Percentiles rank a stretch among this genome's conserved stretches.
Evolutionary conservation across 352 stramenopile genomes (phyloP).

Genomic region (Phytophthora fragariaefolia): DNA sequence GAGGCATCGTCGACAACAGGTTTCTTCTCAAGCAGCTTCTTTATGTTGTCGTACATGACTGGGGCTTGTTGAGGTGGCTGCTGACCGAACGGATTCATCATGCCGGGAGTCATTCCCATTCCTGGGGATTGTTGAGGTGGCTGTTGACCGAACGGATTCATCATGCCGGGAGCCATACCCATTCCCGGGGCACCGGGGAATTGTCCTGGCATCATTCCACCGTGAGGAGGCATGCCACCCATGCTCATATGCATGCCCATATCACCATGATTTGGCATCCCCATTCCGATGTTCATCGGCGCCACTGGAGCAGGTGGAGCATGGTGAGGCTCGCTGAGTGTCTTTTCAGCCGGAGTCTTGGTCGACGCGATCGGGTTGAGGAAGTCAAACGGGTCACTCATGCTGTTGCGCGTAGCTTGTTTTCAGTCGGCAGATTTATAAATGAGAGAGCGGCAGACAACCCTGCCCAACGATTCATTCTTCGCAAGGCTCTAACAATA

Average conservation of each 20-base stretch:
- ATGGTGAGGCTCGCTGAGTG: constrained; percentile 31
- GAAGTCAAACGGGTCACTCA: constrained; percentile 80
- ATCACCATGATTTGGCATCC: constrained; percentile 21
- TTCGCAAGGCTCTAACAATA: constrained; percentile 19
- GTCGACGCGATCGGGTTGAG: constrained; percentile 79
- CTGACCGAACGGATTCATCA: constrained; percentile 39
- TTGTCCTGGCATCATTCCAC: constrained; percentile 30
- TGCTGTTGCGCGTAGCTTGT: constrained; percentile 25
- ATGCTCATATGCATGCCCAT: constrained; percentile 42
- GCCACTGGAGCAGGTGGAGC: constrained; percentile 37
- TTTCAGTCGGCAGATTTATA: constrained; percentile 26
- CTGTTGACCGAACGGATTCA: constrained; percentile 39
- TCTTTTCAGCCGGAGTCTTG: constrained; percentile 58
- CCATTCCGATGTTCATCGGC: constrained; percentile 37
- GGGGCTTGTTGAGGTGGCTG: constrained; percentile 43
- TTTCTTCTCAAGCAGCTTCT: constrained; percentile 82
- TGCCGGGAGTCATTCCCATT: constrained; percentile 34
- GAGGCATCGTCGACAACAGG: constrained; percentile 62
- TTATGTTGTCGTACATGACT: constrained; percentile 87
- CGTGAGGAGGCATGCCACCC: constrained; percentile 29
- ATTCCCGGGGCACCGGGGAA: constrained; percentile 33
- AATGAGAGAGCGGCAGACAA: constrained; percentile 6
- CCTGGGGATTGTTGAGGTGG: constrained; percentile 34
- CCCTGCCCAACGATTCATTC: not conserved
- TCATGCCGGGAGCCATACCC: constrained; percentile 33